Evolutionary conservation across 306 rosid genomes (phyloP).

Genomic region (Styphnolobium japonicum): DNA sequence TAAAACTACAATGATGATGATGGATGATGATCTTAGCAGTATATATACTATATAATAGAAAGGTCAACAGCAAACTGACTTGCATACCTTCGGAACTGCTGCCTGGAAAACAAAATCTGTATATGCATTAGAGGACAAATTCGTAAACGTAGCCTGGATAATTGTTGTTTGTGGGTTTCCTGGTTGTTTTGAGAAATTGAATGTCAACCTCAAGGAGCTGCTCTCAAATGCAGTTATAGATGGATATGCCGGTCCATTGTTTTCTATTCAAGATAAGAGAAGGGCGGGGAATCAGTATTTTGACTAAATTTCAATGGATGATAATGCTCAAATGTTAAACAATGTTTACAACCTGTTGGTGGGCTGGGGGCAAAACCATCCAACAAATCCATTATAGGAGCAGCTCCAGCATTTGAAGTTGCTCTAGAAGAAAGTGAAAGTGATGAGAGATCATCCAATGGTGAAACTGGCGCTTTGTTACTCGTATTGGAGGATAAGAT

Average conservation of each 20-base stretch:
- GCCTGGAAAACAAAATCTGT: slow-evolving; percentile 95
- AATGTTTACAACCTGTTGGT: slow-evolving; percentile 44
- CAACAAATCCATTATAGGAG: slow-evolving; percentile 77
- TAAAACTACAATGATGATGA: background rate
- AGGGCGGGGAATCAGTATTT: slow-evolving; percentile 23
- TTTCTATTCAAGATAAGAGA: slow-evolving; percentile 48
- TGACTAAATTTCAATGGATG: slow-evolving; percentile 12
- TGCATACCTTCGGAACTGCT: slow-evolving; percentile 93
- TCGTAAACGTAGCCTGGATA: slow-evolving; percentile 69
- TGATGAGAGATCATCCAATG: slow-evolving; percentile 66
- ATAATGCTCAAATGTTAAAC: slow-evolving; percentile 1
- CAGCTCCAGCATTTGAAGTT: slow-evolving; percentile 52
- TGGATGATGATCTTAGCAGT: slow-evolving; percentile 12
- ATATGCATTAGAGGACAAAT: slow-evolving; percentile 61
- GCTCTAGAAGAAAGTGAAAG: slow-evolving; percentile 54
- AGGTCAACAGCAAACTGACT: slow-evolving; percentile 12
- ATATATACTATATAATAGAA: background rate
- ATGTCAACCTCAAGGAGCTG: slow-evolving; percentile 71
- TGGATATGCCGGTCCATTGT: slow-evolving; percentile 76
- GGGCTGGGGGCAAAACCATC: slow-evolving; percentile 60
- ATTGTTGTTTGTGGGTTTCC: slow-evolving; percentile 81
- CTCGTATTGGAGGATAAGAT: slow-evolving; percentile 48
- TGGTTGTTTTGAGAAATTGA: slow-evolving; percentile 74
- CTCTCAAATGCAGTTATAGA: slow-evolving; percentile 86
- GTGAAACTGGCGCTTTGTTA: slow-evolving; percentile 51